phyloP scores from a whole-genome alignment of 495 filamentous ascomycete genomes.

The Hypoxylon lenormandii region DNA sequence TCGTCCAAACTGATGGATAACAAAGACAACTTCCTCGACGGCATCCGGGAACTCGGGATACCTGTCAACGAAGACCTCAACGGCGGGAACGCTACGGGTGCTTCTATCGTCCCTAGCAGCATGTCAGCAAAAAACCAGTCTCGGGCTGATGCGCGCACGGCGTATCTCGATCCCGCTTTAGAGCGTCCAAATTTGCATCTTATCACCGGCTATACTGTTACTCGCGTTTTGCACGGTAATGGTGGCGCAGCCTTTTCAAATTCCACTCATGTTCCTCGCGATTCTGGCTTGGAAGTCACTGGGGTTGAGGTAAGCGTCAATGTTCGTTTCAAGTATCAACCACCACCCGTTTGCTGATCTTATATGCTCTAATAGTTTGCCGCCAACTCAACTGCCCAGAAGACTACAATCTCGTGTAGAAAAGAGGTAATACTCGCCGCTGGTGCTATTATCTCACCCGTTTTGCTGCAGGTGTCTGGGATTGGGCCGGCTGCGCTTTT shows the following conservation, averaged over 20 bases:
- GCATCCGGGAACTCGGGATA: slow-evolving; percentile 63
- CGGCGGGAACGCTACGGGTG: slow-evolving; percentile 61
- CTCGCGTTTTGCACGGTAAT: slow-evolving; percentile 51
- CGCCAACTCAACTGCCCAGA: slow-evolving; percentile 26
- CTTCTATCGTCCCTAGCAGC: slow-evolving; percentile 61
- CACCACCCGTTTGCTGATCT: slow-evolving; percentile 31
- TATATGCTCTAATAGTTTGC: slow-evolving; percentile 38
- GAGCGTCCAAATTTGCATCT: slow-evolving; percentile 62
- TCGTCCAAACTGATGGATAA: slow-evolving; percentile 21
- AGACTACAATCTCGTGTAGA: slow-evolving; percentile 40
- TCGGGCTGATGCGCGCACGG: slow-evolving; percentile 64
- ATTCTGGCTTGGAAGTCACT: slow-evolving; percentile 44
- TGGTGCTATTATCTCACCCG: slow-evolving; percentile 64
- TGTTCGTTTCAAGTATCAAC: slow-evolving; percentile 16
- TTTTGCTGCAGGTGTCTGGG: slow-evolving; percentile 70
- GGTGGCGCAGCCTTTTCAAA: slow-evolving; percentile 46
- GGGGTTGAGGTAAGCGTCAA: slow-evolving; percentile 24
- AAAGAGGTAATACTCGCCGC: slow-evolving; percentile 67
- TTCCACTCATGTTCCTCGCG: slow-evolving; percentile 52
- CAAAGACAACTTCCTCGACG: slow-evolving; percentile 65
- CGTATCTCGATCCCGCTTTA: slow-evolving; percentile 58
- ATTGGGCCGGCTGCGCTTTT: slow-evolving; percentile 59
- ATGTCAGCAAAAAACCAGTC: slow-evolving; percentile 61
- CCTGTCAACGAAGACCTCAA: slow-evolving; percentile 60
- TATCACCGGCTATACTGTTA: slow-evolving; percentile 59